These are phyloP conservation scores for Cucurbitaria berberidis DNA, from an alignment of 2,329 filamentous ascomycete species.

Conservation along the genomic window DNA sequence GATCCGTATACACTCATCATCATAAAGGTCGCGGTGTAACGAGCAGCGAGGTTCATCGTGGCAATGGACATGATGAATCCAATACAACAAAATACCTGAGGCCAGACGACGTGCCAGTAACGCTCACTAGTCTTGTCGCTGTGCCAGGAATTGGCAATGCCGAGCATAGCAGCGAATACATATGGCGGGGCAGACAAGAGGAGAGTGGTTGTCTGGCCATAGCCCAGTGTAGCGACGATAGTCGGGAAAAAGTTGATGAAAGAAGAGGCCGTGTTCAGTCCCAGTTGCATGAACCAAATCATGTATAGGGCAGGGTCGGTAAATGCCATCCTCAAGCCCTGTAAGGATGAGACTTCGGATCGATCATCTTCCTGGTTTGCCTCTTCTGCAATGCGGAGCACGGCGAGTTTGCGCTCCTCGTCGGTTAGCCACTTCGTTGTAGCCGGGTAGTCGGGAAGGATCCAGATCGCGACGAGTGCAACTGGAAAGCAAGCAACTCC, in stretches of 20 bases:
- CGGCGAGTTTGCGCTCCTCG: conserved; percentile 43
- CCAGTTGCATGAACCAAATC: too few species aligned
- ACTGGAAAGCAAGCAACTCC: conserved; percentile 14
- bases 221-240: conserved; percentile 65
- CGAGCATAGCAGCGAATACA: too few species aligned
- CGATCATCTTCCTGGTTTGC: conserved; percentile 13
- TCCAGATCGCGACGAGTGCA: conserved; percentile 46
- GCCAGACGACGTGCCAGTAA: too few species aligned
- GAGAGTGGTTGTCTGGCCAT: conserved; percentile 58
- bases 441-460: conserved; percentile 57
- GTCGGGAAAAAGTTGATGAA: conserved; percentile 70
- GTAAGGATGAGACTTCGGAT: neutral
- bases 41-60: too few species aligned
- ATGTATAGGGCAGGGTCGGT: too few species aligned
- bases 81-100: too few species aligned
- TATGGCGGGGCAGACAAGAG: conserved; percentile 65
- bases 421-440: conserved; percentile 53
- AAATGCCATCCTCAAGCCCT: conserved; percentile 56
- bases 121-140: too few species aligned
- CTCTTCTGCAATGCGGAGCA: conserved; percentile 7
- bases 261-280: too few species aligned
- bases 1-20: too few species aligned
- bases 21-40: too few species aligned
- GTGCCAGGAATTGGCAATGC: too few species aligned
- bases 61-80: too few species aligned